A percentile compares a stretch with the other conserved stretches of the same genome.
These are phyloP conservation scores for Pleurozium schreberi DNA, from an alignment of 225 moss, liverwort and hornwort genomes.

Conservation along the genomic window DNA sequence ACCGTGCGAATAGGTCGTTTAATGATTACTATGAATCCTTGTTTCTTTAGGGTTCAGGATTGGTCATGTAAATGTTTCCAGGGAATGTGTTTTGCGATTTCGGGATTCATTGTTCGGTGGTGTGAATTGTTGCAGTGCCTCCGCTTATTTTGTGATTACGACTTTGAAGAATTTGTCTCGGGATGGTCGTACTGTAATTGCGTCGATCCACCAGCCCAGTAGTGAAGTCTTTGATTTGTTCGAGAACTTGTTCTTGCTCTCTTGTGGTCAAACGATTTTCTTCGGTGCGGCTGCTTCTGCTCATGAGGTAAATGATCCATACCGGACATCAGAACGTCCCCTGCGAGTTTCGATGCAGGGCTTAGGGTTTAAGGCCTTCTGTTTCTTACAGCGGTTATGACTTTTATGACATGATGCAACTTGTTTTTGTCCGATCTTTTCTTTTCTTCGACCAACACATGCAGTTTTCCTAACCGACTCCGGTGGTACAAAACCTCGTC, in stretches of 20 bases:
- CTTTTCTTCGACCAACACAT: neutral
- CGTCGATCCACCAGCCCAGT: conserved; percentile 95
- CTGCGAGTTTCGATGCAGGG: neutral
- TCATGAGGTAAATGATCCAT: conserved; percentile 29
- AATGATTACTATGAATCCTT: neutral
- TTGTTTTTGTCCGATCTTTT: neutral
- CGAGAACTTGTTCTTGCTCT: conserved; percentile 73
- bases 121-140: conserved; percentile 37
- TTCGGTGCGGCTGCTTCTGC: conserved; percentile 66
- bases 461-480: neutral
- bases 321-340: neutral
- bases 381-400: neutral
- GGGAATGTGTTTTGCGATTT: neutral
- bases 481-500: no score
- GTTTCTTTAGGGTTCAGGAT: neutral
- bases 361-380: neutral
- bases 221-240: conserved; percentile 92
- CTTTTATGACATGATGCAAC: neutral
- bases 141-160: conserved; percentile 77
- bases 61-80: neutral
- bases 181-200: conserved; percentile 80
- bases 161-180: conserved; percentile 67
- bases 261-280: conserved; percentile 66
- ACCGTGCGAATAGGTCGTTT: neutral
- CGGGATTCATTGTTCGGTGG: neutral